Conservation (phyloP, 164 flowering plant genomes). For the Magnolia sinica region DNA sequence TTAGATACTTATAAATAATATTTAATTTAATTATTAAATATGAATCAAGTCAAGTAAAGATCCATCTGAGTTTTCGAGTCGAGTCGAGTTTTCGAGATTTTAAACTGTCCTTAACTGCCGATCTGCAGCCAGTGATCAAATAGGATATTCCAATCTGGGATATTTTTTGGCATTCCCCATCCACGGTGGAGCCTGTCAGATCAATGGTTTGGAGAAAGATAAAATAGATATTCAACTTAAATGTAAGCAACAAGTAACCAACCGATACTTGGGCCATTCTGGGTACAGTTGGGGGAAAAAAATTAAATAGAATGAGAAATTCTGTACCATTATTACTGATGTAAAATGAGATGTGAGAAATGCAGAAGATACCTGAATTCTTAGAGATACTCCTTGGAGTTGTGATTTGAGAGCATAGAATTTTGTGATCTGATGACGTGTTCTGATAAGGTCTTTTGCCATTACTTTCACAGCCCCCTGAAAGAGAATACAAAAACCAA, state of each 20-base stretch:
- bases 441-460: constrained; percentile 98
- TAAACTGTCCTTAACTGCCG: too few species aligned
- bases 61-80: too few species aligned
- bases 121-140: too few species aligned
- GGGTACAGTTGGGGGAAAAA: not conserved
- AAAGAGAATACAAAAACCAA: constrained; percentile 11
- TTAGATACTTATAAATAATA: too few species aligned
- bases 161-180: too few species aligned
- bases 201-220: too few species aligned
- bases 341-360: not conserved
- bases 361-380: constrained; percentile 69
- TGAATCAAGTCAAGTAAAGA: too few species aligned
- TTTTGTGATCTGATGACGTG: constrained; percentile 92
- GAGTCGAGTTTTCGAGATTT: too few species aligned
- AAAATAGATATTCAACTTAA: not conserved
- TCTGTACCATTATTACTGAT: not conserved
- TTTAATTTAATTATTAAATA: too few species aligned
- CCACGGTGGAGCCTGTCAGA: too few species aligned
- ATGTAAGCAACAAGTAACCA: not conserved
- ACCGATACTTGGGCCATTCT: not conserved
- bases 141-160: too few species aligned
- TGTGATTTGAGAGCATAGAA: constrained; percentile 96
- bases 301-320: not conserved
- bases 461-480: constrained; percentile 97
- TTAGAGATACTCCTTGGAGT: constrained; percentile 89